Percentiles rank a stretch among this genome's conserved stretches.
phyloP scores from a whole-genome alignment of 2,329 filamentous ascomycete species.

The Coniella lustricola region DNA sequence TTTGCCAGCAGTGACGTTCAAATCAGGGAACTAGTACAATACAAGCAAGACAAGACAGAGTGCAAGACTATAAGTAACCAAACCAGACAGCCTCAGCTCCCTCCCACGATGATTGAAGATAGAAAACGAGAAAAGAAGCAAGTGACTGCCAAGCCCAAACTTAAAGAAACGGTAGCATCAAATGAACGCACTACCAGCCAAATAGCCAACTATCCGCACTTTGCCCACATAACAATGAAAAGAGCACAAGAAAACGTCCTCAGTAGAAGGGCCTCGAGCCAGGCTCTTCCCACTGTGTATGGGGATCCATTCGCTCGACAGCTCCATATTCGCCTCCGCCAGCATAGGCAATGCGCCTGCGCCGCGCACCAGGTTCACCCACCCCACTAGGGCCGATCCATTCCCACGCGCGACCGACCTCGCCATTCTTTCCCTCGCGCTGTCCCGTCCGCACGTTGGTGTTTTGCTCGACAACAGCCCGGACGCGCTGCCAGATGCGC shows the following conservation, averaged over 20 bases:
- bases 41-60: background rate
- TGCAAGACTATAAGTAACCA: background rate
- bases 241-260: constrained; percentile 9
- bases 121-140: too few relatives aligned
- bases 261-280: constrained; percentile 29
- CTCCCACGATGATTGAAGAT: too few relatives aligned
- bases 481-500: constrained; percentile 76
- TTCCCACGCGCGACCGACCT: constrained; percentile 61
- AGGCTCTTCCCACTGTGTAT: constrained; percentile 32
- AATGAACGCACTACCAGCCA: background rate
- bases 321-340: constrained; percentile 25
- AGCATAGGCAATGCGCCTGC: constrained; percentile 46
- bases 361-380: constrained; percentile 30
- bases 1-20: too few relatives aligned
- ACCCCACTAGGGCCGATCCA: constrained; percentile 56
- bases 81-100: background rate
- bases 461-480: constrained; percentile 83
- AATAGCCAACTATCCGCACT: background rate
- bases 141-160: too few relatives aligned
- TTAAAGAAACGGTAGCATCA: too few relatives aligned
- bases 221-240: background rate
- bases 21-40: too few relatives aligned
- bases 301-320: constrained; percentile 26
- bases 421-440: constrained; percentile 59
- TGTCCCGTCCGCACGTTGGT: constrained; percentile 76